Percentiles rank a stretch among this genome's conserved stretches.
Evolutionary conservation across 139 green algal genomes (phyloP).

Genomic region (Diplosphaera chodatii): DNA sequence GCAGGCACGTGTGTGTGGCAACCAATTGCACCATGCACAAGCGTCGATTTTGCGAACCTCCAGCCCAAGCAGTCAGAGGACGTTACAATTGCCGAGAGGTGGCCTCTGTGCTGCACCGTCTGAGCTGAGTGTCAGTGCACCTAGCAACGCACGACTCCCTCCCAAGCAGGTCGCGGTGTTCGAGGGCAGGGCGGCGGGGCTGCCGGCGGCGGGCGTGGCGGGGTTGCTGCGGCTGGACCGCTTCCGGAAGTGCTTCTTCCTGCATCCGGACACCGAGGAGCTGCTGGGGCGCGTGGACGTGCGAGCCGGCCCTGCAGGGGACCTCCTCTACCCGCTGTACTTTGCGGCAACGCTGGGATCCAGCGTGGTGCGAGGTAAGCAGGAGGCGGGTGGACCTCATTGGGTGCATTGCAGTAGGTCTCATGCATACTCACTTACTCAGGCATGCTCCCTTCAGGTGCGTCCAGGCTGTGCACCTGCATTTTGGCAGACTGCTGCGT

Average conservation of each 20-base stretch:
- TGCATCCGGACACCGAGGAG: conserved; percentile 62
- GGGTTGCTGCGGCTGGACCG: neutral
- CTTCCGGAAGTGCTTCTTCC: conserved; percentile 24
- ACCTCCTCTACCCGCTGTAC: conserved; percentile 19
- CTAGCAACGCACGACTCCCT: too few relatives aligned
- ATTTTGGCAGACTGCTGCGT: too few relatives aligned
- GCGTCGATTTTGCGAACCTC: neutral
- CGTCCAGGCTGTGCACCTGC: too few relatives aligned
- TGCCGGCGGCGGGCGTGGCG: neutral
- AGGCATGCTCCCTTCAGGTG: too few relatives aligned
- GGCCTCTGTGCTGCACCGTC: too few relatives aligned
- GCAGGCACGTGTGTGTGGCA: too few relatives aligned
- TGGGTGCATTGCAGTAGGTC: neutral
- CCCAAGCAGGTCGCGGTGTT: conserved; percentile 6
- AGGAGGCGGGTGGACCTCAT: neutral
- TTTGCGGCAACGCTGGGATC: neutral
- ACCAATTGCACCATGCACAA: too few relatives aligned
- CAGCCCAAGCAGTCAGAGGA: too few relatives aligned
- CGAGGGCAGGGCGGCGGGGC: conserved; percentile 4
- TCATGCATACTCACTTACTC: neutral
- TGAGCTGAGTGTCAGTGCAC: too few relatives aligned
- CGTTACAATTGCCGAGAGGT: too few relatives aligned
- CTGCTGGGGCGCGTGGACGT: conserved; percentile 37
- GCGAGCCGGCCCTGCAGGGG: conserved; percentile 5
- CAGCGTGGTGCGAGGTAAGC: neutral